Evolutionary conservation across 345 rosid genomes (phyloP), one percentile per base, ranked within the genome.

Genomic region (Acer saccharum): DNA sequence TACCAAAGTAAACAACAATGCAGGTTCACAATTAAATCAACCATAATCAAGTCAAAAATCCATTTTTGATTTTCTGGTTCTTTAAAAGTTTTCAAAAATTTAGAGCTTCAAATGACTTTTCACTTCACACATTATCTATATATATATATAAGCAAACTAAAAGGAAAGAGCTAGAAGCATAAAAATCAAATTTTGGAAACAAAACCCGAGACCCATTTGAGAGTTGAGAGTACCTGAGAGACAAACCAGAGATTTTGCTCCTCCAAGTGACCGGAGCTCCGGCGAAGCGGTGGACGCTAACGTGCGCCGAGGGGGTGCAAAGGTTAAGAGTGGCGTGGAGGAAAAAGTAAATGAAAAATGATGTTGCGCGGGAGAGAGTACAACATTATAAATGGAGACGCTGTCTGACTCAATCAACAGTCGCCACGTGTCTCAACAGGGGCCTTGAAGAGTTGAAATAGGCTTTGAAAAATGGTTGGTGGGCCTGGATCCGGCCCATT

Each of bases 301-400:
- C 65, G 54, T 67, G 57, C 41, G 64, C 77, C 52, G 69, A 13
- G 7, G 35, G 54, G 4, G 17, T 74, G 77, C 50, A 62, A 32
- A 50, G 70, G 39, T 65, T 65, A 50, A 46, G 44, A 17, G 41
- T 44, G 39, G 8, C 29, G 39, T 55, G 1, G 16, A 46, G 16
- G 29, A 0, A n/a, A 9, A n/a, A 6, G 16, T 7, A 21, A 25
- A 16, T 2, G 20, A 2, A 18, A 54, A 18, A 54, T 54, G 64
- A 20, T 20, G 55, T 21, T 21, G 72, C 57, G 80, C 76, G 81
- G 76, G 81, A 71, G 72, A 65, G 81, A 71, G 72, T 41, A 3
- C 11, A 11, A 29, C 72, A 76, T 52, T 78, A 78, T 78, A 71
- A 64, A 78, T 35, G 39, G 39, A 4, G 39, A 35, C 39, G 39